Evolutionary conservation across 176 grass and related monocot species (phyloP).

Genomic region (Phragmites australis): DNA sequence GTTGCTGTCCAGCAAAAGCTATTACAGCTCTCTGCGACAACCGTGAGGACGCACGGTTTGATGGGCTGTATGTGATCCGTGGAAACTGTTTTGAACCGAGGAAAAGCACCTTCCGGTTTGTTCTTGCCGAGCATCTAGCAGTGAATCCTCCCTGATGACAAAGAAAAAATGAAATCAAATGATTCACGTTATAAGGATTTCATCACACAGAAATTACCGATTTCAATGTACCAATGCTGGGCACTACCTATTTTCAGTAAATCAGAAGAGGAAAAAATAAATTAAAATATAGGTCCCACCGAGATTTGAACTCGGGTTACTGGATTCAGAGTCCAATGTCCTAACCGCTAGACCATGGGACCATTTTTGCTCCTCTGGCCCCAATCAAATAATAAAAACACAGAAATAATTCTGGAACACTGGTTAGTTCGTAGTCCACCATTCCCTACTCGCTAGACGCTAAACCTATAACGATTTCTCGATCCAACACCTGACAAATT

Average conservation of each 20-base stretch:
- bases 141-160: conserved; percentile 50
- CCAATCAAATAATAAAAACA: neutral
- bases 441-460: too few relatives aligned
- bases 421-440: too few relatives aligned
- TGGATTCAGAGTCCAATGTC: conserved; percentile 87
- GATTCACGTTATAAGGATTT: neutral
- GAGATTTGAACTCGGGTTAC: conserved; percentile 92
- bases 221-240: neutral
- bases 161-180: neutral
- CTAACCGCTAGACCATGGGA: conserved; percentile 87
- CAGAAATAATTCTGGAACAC: too few relatives aligned
- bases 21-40: conserved; percentile 49
- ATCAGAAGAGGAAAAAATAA: neutral
- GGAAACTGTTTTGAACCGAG: conserved; percentile 44
- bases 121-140: conserved; percentile 44
- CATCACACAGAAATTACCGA: neutral
- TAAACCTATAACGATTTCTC: neutral
- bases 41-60: conserved; percentile 19
- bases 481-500: neutral
- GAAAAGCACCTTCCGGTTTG: conserved; percentile 37
- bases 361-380: neutral
- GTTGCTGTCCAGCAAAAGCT: conserved; percentile 57
- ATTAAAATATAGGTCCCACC: conserved; percentile 43
- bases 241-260: neutral
- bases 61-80: conserved; percentile 42